phyloP scores from a whole-genome alignment of 371 early-diverging fungal genomes.

The Haplosporangium sp. region DNA sequence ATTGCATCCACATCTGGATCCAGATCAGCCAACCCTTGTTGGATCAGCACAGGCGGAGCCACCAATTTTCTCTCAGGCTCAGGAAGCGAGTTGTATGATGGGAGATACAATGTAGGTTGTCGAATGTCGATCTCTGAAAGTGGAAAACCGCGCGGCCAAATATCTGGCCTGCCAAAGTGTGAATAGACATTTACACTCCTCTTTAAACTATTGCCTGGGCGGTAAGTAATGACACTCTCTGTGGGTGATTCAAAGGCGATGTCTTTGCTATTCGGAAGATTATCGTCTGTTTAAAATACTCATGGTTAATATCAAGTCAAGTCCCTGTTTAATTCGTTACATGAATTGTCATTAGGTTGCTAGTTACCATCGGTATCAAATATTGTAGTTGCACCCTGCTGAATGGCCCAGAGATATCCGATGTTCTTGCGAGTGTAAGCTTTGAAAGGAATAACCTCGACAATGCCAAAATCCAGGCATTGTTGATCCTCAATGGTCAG shows the following conservation, averaged over 20 bases:
- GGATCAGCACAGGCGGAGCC: constrained; percentile 13
- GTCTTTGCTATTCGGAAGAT: constrained; percentile 3
- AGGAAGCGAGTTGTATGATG: constrained; percentile 6
- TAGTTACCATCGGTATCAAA: constrained; percentile 11
- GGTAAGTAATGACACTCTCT: constrained; percentile 3
- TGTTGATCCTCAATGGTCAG: constrained; percentile 5
- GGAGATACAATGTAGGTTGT: constrained; percentile 4
- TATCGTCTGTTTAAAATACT: background rate
- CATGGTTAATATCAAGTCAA: background rate
- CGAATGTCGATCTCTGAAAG: constrained; percentile 11
- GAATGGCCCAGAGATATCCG: constrained; percentile 15
- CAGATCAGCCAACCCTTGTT: constrained; percentile 11
- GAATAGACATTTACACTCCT: constrained; percentile 12
- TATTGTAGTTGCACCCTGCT: constrained; percentile 6
- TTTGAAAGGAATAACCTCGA: constrained; percentile 6
- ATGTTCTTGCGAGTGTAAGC: constrained; percentile 19
- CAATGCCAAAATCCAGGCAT: constrained; percentile 1
- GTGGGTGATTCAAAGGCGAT: constrained; percentile 4
- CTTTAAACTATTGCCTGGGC: background rate
- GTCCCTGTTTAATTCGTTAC: background rate
- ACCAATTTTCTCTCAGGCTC: constrained; percentile 1
- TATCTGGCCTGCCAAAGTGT: constrained; percentile 13
- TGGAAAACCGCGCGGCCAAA: constrained; percentile 13
- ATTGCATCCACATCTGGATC: constrained; percentile 18
- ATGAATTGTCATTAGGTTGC: background rate